phyloP scores from a whole-genome alignment of 345 rosid genomes.

The Bruguiera parviflora region DNA sequence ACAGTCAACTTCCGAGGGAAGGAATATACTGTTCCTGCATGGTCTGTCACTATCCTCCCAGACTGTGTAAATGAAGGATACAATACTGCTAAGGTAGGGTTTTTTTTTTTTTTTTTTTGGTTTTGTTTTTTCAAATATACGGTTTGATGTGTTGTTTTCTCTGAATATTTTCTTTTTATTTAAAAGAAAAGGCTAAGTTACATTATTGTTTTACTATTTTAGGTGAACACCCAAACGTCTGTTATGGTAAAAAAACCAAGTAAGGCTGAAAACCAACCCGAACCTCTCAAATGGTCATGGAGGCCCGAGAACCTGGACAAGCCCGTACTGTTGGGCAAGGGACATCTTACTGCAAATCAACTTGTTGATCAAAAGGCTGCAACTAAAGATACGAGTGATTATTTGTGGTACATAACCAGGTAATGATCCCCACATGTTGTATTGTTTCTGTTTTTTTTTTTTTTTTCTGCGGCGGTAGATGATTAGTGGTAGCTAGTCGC shows the following conservation, averaged over 20 bases:
- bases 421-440: not conserved
- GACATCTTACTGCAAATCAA: not conserved
- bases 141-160: not conserved
- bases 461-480: not conserved
- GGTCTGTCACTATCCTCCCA: slow-evolving; percentile 72
- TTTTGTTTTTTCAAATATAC: not conserved
- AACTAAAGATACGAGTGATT: slow-evolving; percentile 21
- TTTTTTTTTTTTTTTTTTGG: not conserved
- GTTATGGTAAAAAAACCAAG: slow-evolving; percentile 36
- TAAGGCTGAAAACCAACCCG: slow-evolving; percentile 30
- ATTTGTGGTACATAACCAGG: slow-evolving; percentile 25
- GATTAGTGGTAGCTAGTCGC: not conserved
- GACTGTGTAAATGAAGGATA: slow-evolving; percentile 52
- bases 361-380: slow-evolving; percentile 18
- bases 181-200: not conserved
- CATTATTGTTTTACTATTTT: not conserved
- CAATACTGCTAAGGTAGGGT: slow-evolving; percentile 58
- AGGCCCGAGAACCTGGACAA: slow-evolving; percentile 42
- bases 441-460: not conserved
- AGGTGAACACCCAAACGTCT: slow-evolving; percentile 54
- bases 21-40: slow-evolving; percentile 45
- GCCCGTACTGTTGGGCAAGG: slow-evolving; percentile 9
- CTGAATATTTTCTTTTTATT: not conserved
- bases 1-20: slow-evolving; percentile 43
- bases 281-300: slow-evolving; percentile 52